Evolutionary conservation across 495 filamentous ascomycete species (phyloP).

Genomic region (Jackrogersella multiformis): DNA sequence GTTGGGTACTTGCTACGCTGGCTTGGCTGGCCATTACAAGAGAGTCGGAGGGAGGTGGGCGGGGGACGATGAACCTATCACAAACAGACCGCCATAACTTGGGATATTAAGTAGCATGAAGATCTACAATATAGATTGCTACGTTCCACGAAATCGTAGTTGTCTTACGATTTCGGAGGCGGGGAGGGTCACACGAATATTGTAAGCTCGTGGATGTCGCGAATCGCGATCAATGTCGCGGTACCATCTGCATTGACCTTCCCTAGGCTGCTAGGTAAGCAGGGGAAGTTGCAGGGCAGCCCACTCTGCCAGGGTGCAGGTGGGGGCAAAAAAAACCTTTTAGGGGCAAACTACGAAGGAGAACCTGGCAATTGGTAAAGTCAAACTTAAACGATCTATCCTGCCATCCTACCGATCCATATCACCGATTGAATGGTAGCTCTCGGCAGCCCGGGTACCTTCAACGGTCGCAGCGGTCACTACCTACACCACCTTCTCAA

Average conservation of each 20-base stretch:
- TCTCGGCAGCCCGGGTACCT: conserved; percentile 6
- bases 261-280: not conserved
- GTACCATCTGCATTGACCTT: conserved; percentile 3
- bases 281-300: too few relatives aligned
- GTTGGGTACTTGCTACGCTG: conserved; percentile 49
- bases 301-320: not conserved
- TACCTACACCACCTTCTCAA: conserved; percentile 15
- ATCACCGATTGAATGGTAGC: conserved; percentile 20
- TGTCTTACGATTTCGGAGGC: not conserved
- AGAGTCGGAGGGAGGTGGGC: conserved; percentile 2
- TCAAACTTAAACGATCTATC: conserved; percentile 7
- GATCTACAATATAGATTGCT: conserved; percentile 10
- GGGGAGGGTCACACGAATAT: not conserved
- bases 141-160: conserved; percentile 4
- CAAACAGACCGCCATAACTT: conserved; percentile 26
- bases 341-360: too few relatives aligned
- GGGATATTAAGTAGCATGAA: conserved; percentile 11
- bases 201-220: not conserved
- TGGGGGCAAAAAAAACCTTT: not conserved
- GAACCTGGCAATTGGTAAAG: conserved; percentile 7
- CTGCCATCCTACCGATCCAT: conserved; percentile 1
- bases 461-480: conserved; percentile 4
- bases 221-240: conserved; percentile 15
- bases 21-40: conserved; percentile 42
- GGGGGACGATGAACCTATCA: conserved; percentile 5